phyloP scores from a whole-genome alignment of 257 asterid genomes.

The Solanum ossicruentum region DNA sequence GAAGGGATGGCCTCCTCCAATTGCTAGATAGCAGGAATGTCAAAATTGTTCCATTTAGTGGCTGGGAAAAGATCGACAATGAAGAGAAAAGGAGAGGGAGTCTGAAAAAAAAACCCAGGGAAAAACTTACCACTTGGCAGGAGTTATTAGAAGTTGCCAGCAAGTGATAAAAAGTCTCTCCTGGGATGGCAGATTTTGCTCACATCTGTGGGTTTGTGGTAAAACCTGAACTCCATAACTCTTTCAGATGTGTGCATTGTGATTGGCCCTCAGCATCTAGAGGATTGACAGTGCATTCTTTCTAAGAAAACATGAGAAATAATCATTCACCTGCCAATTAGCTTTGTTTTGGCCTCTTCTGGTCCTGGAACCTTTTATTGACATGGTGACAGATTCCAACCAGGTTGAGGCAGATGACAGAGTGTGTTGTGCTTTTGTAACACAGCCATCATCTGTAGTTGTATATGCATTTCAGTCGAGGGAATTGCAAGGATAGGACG shows the following conservation, averaged over 20 bases:
- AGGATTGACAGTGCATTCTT: not conserved
- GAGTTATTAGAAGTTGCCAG: constrained; percentile 48
- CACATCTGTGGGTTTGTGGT: not conserved
- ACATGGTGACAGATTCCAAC: not conserved
- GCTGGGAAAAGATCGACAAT: constrained; percentile 55
- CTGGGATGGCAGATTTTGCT: not conserved
- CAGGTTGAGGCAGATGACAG: not conserved
- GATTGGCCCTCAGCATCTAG: not conserved
- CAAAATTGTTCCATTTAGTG: constrained; percentile 35
- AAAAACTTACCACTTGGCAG: constrained; percentile 61
- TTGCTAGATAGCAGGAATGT: constrained; percentile 40
- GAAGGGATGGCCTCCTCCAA: constrained; percentile 51
- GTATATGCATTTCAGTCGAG: not conserved
- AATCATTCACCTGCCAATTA: not conserved
- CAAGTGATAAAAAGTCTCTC: not conserved
- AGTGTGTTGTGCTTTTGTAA: not conserved
- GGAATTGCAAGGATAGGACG: not conserved
- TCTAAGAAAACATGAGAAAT: not conserved
- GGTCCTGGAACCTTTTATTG: not conserved
- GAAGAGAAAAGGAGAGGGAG: constrained; percentile 60
- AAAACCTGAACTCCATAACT: not conserved
- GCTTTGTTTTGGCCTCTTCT: not conserved
- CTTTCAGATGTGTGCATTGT: not conserved
- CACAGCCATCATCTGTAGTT: not conserved
- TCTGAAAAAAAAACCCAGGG: constrained; percentile 50